phyloP scores from a whole-genome alignment of 257 asterid genomes.

The Euphrasia confusa region DNA sequence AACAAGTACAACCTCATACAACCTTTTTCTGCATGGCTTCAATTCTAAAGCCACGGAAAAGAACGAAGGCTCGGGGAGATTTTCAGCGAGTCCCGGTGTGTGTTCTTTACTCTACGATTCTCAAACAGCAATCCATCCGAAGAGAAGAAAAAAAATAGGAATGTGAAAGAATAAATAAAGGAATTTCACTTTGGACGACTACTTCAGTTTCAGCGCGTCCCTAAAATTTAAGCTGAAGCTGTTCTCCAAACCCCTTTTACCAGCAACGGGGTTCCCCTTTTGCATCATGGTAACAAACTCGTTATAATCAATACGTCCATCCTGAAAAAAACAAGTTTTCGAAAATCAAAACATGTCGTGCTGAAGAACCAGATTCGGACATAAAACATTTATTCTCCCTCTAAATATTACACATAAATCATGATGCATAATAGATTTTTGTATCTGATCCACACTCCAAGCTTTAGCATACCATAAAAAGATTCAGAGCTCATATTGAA shows the following conservation, averaged over 20 bases:
- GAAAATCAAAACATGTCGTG: neutral
- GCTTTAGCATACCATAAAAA: no score
- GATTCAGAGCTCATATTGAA: no score
- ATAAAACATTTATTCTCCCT: neutral
- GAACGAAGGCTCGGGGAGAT: no score
- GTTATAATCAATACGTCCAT: conserved; percentile 74
- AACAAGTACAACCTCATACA: conserved; percentile 5
- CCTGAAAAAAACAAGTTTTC: conserved; percentile 43
- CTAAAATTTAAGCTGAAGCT: conserved; percentile 70
- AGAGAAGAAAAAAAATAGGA: neutral
- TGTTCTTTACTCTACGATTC: no score
- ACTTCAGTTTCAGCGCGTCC: conserved; percentile 52
- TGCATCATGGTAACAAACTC: conserved; percentile 80
- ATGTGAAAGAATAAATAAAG: neutral
- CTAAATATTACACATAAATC: neutral
- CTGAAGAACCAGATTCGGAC: neutral
- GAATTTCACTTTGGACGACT: neutral
- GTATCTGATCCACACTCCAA: no score
- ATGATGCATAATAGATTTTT: neutral
- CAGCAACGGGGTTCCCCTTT: conserved; percentile 59
- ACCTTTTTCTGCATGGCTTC: conserved; percentile 10
- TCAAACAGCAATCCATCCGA: no score
- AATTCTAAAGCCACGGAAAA: neutral
- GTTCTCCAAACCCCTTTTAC: conserved; percentile 51
- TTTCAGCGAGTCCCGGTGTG: no score